Evolutionary conservation across 2,329 filamentous ascomycete species (phyloP), one percentile per base, ranked within the genome.

Genomic region (Penicillium sp.): DNA sequence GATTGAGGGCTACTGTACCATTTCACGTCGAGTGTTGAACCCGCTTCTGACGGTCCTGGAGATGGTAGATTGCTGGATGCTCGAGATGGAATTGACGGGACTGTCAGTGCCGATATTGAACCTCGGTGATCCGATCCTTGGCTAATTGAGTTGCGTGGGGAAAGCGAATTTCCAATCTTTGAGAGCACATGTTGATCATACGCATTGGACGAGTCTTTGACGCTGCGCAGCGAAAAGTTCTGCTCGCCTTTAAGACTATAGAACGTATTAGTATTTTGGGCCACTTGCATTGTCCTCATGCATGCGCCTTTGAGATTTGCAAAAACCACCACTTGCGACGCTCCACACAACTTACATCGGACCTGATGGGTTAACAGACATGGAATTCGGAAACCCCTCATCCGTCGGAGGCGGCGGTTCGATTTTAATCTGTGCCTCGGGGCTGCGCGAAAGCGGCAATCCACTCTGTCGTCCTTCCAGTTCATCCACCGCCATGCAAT

Each of bases 181-280:
- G 84, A 86, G 28, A 88, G 73, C 12, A 88, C 74, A 62, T 86
- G 83, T 70, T 87, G 83, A 68, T 88, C 86, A 72, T 88, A 88
- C 35, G 82, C 84, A 67, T 87, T 83, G 25, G 84, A 86, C 2
- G 84, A 86, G 58, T 79, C 81, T 64, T 85, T 81, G 42, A 86
- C 80, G 49, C 84, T 82, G 62, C 82, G 78, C 63, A 83, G 80
- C 49, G 85, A 86, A 50, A 87, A 79, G 62, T 86, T 82, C 53
- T 79, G 79, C 72, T 87, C 85, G 67, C 85, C 85, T 64, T 85
- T 84, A 57, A 87, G 75, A 69, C 84, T 86, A 71, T 41, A 63
- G 45, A 55, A 62, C 15, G 20, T 39, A 37, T 65, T 49, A 71
- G 63, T 34, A 54, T 22, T 49, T 56, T 65, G 28, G 42, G 17